Evolutionary conservation across 306 rosid genomes (phyloP).

Genomic region (Erythrophleum fordii): DNA sequence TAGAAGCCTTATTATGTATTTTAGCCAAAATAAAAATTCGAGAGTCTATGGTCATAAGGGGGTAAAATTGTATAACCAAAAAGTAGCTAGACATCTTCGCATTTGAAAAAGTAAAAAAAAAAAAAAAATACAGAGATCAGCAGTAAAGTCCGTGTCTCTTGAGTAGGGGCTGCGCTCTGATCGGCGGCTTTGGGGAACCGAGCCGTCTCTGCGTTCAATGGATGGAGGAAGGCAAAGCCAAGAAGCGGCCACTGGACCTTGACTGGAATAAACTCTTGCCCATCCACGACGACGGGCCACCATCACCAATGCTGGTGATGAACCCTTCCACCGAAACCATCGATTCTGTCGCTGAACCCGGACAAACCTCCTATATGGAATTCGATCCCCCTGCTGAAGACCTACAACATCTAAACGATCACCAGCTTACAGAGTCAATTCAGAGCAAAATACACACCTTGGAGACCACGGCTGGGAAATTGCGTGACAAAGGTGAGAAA

Average conservation of each 20-base stretch:
- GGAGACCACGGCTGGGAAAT: background rate
- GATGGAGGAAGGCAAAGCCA: conserved; percentile 43
- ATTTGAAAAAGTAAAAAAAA: too few species aligned
- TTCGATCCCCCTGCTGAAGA: conserved; percentile 29
- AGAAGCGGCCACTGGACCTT: conserved; percentile 32
- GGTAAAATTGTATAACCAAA: too few species aligned
- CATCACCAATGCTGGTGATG: conserved; percentile 38
- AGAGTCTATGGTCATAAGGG: too few species aligned
- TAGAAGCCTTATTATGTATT: too few species aligned
- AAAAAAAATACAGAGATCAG: too few species aligned
- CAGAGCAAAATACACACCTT: conserved; percentile 19
- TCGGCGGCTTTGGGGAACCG: background rate
- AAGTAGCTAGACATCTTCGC: too few species aligned
- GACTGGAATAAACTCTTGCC: conserved; percentile 41
- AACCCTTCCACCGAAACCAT: conserved; percentile 15
- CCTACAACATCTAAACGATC: conserved; percentile 28
- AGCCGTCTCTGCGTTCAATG: conserved; percentile 14
- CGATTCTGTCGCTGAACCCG: background rate
- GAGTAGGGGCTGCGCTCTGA: background rate
- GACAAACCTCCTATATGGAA: conserved; percentile 22
- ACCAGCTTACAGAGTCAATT: conserved; percentile 47
- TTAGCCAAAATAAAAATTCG: too few species aligned
- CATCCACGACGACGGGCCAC: conserved; percentile 33
- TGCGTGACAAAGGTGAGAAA: conserved; percentile 71
- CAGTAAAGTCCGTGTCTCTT: background rate